These are phyloP conservation scores for Arthrobotrys iridis DNA, from an alignment of 2,329 filamentous ascomycete species.

Conservation along the genomic window DNA sequence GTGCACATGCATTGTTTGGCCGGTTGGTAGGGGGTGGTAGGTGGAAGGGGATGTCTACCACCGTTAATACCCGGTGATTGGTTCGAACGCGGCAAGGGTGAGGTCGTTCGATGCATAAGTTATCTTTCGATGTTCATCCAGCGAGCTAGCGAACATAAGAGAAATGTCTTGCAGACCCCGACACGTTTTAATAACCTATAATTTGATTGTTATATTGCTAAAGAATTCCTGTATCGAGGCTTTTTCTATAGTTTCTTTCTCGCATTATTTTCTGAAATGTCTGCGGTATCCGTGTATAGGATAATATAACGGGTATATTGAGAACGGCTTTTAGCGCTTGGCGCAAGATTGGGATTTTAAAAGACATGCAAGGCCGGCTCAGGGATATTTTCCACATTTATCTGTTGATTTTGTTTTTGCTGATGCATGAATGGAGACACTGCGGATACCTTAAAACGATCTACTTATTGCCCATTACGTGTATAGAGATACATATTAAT, in stretches of 20 bases:
- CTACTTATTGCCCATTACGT: not conserved
- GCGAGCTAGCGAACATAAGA: not conserved
- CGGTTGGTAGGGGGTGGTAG: not conserved
- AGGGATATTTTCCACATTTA: slow-evolving; percentile 2
- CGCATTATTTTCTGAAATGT: too few relatives aligned
- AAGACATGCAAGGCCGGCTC: not conserved
- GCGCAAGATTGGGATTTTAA: not conserved
- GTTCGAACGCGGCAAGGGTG: not conserved
- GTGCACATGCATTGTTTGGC: slow-evolving; percentile 6
- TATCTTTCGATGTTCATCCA: not conserved
- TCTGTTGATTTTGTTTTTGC: not conserved
- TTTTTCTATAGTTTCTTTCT: not conserved
- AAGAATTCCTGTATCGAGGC: not conserved
- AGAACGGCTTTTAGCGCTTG: slow-evolving; percentile 2
- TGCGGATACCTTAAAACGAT: not conserved
- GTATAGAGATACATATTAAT: too few relatives aligned
- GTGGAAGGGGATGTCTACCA: not conserved
- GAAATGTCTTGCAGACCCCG: not conserved
- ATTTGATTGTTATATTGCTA: not conserved
- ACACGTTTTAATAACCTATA: not conserved
- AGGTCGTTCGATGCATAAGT: not conserved
- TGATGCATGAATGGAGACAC: not conserved
- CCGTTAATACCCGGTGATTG: slow-evolving; percentile 20
- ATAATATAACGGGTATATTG: slow-evolving; percentile 7
- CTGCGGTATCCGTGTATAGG: not conserved